These are phyloP conservation scores for Athelia sp. DNA, from an alignment of 1,284 basidiomycete genomes.

Conservation along the genomic window DNA sequence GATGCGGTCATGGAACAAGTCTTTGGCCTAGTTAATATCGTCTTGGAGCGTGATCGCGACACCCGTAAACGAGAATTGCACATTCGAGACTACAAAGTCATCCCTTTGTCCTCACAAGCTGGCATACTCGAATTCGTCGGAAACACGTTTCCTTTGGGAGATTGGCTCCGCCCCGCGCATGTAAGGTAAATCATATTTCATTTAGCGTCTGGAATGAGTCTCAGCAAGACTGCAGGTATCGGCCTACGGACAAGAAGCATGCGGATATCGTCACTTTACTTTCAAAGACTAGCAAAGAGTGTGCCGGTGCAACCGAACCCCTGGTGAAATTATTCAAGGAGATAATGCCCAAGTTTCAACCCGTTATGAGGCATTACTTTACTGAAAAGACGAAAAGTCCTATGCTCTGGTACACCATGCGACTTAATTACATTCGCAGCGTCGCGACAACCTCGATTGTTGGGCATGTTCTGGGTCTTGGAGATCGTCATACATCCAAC, in stretches of 20 bases:
- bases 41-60: constrained; percentile 71
- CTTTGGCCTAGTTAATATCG: constrained; percentile 84
- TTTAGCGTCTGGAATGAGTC: constrained; percentile 31
- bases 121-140: constrained; percentile 92
- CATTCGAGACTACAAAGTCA: constrained; percentile 85
- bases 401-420: constrained; percentile 90
- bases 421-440: constrained; percentile 86
- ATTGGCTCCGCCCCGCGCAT: constrained; percentile 66
- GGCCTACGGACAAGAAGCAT: constrained; percentile 27
- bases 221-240: constrained; percentile 28
- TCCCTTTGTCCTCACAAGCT: constrained; percentile 78
- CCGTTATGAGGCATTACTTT: constrained; percentile 94
- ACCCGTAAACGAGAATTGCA: constrained; percentile 71
- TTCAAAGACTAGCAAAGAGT: constrained; percentile 22
- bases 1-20: constrained; percentile 99
- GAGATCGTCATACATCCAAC: constrained; percentile 91
- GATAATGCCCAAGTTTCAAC: constrained; percentile 59
- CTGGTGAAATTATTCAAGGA: constrained; percentile 47
- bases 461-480: constrained; percentile 89
- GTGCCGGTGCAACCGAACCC: constrained; percentile 23
- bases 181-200: constrained; percentile 37
- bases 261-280: constrained; percentile 16
- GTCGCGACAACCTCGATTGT: constrained; percentile 94
- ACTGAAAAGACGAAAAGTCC: constrained; percentile 86
- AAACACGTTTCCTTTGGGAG: constrained; percentile 67